Base-by-base conservation (phyloP, 495 filamentous ascomycete genomes). In the Articulospora tetracladia region DNA sequence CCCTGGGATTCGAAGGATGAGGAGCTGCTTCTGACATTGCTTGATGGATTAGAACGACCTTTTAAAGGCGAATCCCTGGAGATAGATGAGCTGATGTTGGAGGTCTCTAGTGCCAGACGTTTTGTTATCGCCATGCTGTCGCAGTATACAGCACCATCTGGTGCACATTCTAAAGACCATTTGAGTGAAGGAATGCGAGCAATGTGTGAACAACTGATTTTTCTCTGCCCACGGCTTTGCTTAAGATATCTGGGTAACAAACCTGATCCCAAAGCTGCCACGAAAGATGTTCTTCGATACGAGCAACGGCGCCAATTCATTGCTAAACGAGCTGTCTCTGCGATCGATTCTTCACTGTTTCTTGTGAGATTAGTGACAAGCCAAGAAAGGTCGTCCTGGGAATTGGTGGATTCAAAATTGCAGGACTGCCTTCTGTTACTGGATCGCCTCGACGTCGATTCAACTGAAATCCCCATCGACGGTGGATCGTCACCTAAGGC, bases 31-130 rank as follows among this genome's bases (percentile, higher is more conserved):
- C 70, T 72, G 3, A 70, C 76, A 48, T 77, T 86, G 0, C 58
- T 88, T 15, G 79, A 82, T 10, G 75, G 72, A 11, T 66, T 86
- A 27, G 74, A 77, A 53, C 74, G 84, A n/a, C 76, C 82, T 0
- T 67, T 91, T 15, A 81, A 83, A 58, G 89, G 89, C 1, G 86
- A 82, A 15, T 69, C 77, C 3, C 67, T 69, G 12, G 87, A 90
- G 55, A 69, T 93, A n/a, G 88, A 92, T 62, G 86, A 90, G 28
- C 73, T 93, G 1, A 68, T 92, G 15, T 72, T 78, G 15, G 86
- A 84, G 59, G 74, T 89, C n/a, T 85, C 82, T 25, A 76, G 73
- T 36, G 76, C 86, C 24, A 82, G 89, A 61, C 88, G 84, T 64
- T 69, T 82, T 19, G 79, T 82, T 0, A 80, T 86, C 61, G 73